Conservation (phyloP, 768 basidiomycete genomes). For the Hydnum rufescens region DNA sequence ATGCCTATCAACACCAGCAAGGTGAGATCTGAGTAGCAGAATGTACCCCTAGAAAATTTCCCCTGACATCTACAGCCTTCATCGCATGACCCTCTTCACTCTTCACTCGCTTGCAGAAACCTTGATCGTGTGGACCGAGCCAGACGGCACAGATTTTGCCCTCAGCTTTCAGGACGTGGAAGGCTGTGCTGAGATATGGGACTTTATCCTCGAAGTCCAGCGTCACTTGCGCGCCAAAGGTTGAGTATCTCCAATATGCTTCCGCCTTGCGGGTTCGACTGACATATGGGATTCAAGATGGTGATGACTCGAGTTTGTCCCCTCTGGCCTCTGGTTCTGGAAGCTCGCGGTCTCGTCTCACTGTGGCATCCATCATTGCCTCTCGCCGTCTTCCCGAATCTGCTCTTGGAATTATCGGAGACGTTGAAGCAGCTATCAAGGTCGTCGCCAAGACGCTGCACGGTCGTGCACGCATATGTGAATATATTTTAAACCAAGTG, state of each 20-base stretch:
- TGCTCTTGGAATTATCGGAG: conserved; percentile 51
- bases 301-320: conserved; percentile 30
- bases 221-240: conserved; percentile 33
- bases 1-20: conserved; percentile 76
- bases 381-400: conserved; percentile 59
- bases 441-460: conserved; percentile 46
- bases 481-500: conserved; percentile 74
- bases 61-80: not conserved
- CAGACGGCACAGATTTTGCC: conserved; percentile 84
- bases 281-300: too few relatives aligned
- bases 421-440: conserved; percentile 66
- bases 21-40: too few relatives aligned
- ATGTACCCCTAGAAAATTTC: too few relatives aligned
- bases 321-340: conserved; percentile 19
- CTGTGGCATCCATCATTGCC: conserved; percentile 33
- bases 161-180: conserved; percentile 92
- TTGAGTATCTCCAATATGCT: not conserved
- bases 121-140: conserved; percentile 97
- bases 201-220: conserved; percentile 85
- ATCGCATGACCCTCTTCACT: not conserved
- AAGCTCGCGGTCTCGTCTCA: not conserved
- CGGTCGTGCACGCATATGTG: conserved; percentile 70
- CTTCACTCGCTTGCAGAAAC: conserved; percentile 40
- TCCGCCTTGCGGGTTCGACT: too few relatives aligned
- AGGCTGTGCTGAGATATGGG: conserved; percentile 93